Evolutionary conservation across 148 eudicot genomes (phyloP).

Genomic region (Rhododendron ovatum): DNA sequence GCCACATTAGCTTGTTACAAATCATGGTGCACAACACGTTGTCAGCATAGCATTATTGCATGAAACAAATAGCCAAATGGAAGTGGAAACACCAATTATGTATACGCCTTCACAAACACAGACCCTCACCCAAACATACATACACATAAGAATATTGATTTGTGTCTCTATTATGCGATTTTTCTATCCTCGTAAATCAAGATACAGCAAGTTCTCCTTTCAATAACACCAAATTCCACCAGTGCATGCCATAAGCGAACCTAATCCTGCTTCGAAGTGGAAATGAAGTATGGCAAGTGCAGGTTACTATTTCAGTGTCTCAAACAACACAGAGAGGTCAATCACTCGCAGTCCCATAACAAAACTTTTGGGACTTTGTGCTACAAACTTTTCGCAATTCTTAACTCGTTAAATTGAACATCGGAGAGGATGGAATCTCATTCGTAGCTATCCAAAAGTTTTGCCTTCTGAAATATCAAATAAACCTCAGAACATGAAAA

Average conservation of each 20-base stretch:
- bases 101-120: background rate
- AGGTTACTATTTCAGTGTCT: background rate
- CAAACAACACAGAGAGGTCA: background rate
- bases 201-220: background rate
- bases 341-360: background rate
- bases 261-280: background rate
- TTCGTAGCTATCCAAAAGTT: background rate
- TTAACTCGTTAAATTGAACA: background rate
- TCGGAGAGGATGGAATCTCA: background rate
- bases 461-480: background rate
- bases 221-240: background rate
- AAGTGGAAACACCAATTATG: background rate
- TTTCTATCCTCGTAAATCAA: background rate
- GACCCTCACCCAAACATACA: background rate
- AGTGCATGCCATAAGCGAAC: background rate
- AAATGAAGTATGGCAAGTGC: background rate
- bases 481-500: background rate
- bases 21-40: background rate
- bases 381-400: background rate
- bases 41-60: background rate
- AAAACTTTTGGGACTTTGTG: background rate
- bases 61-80: background rate
- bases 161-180: too few species aligned
- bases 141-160: background rate
- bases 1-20: background rate